Conservation (phyloP, 163 green algal species). For the Chloroidium sp. region DNA sequence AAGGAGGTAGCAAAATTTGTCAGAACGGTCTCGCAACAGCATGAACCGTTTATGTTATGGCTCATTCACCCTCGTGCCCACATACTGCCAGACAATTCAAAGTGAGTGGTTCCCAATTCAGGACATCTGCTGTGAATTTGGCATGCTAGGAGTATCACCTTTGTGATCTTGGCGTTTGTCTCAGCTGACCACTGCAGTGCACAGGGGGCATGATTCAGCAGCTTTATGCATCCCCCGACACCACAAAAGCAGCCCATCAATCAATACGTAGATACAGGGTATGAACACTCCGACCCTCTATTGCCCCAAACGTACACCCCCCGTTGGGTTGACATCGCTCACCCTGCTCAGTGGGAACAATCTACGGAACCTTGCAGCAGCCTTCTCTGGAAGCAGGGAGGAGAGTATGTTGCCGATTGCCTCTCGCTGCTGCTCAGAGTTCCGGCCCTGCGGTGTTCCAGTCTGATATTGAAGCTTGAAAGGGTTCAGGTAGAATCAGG, state of each 20-base stretch:
- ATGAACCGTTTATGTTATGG: no score
- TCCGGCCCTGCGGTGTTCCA: constrained; percentile 21
- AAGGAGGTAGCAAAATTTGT: no score
- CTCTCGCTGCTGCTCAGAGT: constrained; percentile 35
- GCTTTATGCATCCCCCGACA: background rate
- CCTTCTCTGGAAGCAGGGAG: constrained; percentile 32
- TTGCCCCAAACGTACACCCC: background rate
- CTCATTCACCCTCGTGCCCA: no score
- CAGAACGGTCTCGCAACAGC: no score
- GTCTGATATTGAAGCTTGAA: background rate
- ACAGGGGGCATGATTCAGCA: background rate
- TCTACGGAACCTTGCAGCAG: constrained; percentile 27
- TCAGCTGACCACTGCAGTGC: constrained; percentile 22
- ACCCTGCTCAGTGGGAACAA: constrained; percentile 43
- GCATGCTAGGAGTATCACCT: no score
- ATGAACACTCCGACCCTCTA: background rate
- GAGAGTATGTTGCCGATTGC: constrained; percentile 34
- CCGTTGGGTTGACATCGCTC: background rate
- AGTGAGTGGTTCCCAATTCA: no score
- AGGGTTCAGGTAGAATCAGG: no score
- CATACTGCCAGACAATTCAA: no score
- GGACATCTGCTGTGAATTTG: no score
- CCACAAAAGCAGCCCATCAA: background rate
- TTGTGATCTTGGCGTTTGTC: constrained; percentile 45
- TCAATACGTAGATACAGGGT: background rate